Percentiles rank a stretch among this genome's conserved stretches.
phyloP scores from a whole-genome alignment of 2,329 filamentous ascomycete genomes.

The Exophiala phaeomuriformis region DNA sequence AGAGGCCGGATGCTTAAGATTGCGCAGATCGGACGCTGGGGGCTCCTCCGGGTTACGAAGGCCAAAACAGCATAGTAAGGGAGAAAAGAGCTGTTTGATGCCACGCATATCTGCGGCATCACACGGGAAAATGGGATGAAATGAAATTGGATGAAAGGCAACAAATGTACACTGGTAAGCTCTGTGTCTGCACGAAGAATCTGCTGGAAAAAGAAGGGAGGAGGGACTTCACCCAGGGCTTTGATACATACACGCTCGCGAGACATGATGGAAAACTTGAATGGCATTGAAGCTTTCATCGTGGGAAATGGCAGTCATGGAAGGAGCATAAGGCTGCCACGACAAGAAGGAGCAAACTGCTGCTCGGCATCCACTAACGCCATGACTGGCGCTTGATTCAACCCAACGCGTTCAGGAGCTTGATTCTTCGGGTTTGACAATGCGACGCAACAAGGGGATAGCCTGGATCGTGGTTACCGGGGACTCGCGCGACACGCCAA shows the following conservation, averaged over 20 bases:
- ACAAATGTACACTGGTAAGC: constrained; percentile 10
- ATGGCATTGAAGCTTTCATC: too few species aligned
- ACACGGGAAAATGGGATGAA: constrained; percentile 6
- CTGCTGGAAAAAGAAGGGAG: not conserved
- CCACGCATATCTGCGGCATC: constrained; percentile 7
- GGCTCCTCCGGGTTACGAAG: constrained; percentile 2
- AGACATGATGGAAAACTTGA: too few species aligned
- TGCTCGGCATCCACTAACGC: too few species aligned
- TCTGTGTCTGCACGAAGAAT: constrained; percentile 5
- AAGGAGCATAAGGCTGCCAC: too few species aligned
- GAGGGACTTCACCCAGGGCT: not conserved
- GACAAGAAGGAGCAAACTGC: too few species aligned
- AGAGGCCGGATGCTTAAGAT: constrained; percentile 12
- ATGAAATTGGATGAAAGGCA: not conserved
- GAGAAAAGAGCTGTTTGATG: constrained; percentile 8
- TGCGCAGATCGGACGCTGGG: constrained; percentile 8
- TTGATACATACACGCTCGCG: not conserved
- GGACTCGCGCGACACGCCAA: too few species aligned
- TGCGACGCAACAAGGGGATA: too few species aligned
- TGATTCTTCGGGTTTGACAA: too few species aligned
- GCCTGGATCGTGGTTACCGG: too few species aligned
- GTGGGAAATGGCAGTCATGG: too few species aligned
- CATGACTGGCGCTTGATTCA: too few species aligned
- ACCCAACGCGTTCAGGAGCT: too few species aligned
- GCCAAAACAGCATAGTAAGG: constrained; percentile 15